Evolutionary conservation across 176 grass and related monocot genomes (phyloP), one percentile per base, ranked within the genome.

Genomic region (Aegilops bicornis): DNA sequence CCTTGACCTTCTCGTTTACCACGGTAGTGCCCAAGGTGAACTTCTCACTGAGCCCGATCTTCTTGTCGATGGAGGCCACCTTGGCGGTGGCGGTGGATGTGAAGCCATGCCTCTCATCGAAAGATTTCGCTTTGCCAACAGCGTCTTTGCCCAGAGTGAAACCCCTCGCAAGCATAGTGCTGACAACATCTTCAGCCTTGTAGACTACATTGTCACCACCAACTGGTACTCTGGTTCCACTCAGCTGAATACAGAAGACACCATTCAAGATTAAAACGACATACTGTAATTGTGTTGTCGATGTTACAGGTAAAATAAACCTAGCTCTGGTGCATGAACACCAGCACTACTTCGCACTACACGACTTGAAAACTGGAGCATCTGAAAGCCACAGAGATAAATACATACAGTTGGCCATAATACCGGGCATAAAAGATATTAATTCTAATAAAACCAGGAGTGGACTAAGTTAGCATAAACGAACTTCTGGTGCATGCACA

Each of bases 161-260:
- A 86, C 95, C 95, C 87, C 92, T 98, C 6, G 95, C 92, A 69
- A 95, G 95, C 95, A 98, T 95, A 27, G 86, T 90, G 66, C 88
- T 93, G 14, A 95, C 91, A 4, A 98, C 93, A 90, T 98, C 95
- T 82, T 98, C 95, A 36, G 95, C 95, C 83, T 98, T 98, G 66
- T 98, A 83, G 61, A 93, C 89, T 59, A 82, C 91, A 24, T 79
- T 86, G 68, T 91, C 86, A 65, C 77, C 86, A 69, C 79, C 76
- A 3, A 67, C 91, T 56, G 87, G 36, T 43, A 86, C 76, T 81
- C 86, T 85, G 7, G 71, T 82, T 84, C 70, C 85, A 84, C 80
- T 77, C 23, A 60, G 30, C 89, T 91, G 70, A 33, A 8, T 2
- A 42, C 40, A 42, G 1, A 42, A 10, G 40, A 42, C 40, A 10